A percentile compares a stretch with the other conserved stretches of the same genome.
These are phyloP conservation scores for Hordeum pubiflorum DNA, from an alignment of 202 grass and related monocot genomes.

Conservation along the genomic window DNA sequence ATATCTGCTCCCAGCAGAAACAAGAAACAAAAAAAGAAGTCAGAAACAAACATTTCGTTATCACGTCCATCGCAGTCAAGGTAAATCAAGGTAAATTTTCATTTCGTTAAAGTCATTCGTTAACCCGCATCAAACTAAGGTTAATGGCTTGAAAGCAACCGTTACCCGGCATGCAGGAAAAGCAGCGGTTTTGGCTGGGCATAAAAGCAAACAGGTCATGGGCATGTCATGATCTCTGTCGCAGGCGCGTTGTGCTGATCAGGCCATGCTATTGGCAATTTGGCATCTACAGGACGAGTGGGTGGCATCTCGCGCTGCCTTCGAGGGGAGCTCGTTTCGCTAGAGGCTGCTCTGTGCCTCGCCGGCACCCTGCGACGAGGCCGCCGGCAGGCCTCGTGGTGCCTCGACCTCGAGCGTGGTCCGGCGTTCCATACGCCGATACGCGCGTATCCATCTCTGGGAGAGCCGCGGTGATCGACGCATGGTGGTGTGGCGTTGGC, in stretches of 20 bases:
- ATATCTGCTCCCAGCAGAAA: slow-evolving; percentile 49
- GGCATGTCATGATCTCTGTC: not conserved
- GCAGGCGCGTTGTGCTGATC: not conserved
- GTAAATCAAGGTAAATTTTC: not conserved
- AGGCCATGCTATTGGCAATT: not conserved
- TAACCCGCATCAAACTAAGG: not conserved
- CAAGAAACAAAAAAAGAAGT: not conserved
- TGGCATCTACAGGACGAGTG: not conserved
- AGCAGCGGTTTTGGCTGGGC: not conserved
- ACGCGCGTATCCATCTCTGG: not conserved
- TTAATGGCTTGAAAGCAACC: not conserved
- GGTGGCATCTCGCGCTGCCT: not conserved
- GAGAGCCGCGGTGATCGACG: not conserved
- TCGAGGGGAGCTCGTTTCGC: not conserved
- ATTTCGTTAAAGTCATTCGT: not conserved
- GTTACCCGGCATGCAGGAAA: not conserved
- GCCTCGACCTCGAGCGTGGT: not conserved
- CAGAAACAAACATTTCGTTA: not conserved
- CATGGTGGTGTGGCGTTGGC: not conserved
- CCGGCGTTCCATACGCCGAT: not conserved
- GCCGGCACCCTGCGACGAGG: not conserved
- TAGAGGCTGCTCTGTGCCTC: not conserved
- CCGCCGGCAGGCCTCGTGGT: not conserved
- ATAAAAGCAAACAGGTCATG: slow-evolving; percentile 42
- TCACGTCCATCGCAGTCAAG: slow-evolving; percentile 7